Evolutionary conservation across 2,329 filamentous ascomycete genomes (phyloP).

Genomic region (Fusarium transvaalense): DNA sequence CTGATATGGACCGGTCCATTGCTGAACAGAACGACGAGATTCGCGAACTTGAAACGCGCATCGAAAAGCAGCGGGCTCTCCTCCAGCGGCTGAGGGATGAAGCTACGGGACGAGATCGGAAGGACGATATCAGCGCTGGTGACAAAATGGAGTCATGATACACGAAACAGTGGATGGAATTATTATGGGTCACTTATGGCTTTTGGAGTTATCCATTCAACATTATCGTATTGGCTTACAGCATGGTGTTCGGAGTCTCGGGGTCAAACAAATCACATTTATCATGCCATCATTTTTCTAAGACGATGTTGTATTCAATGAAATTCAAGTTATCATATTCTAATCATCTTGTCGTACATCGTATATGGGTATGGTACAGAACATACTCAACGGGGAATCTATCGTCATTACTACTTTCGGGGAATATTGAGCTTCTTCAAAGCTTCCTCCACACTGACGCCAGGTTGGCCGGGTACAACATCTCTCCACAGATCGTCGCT

Average conservation of each 20-base stretch:
- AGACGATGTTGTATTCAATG: too few species aligned
- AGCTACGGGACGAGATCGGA: slow-evolving; percentile 54
- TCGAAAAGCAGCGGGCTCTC: slow-evolving; percentile 71
- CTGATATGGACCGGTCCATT: slow-evolving; percentile 75
- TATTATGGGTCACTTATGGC: slow-evolving; percentile 15
- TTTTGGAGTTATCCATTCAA: neutral
- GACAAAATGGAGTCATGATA: slow-evolving; percentile 60
- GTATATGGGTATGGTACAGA: slow-evolving; percentile 4
- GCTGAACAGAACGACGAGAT: slow-evolving; percentile 81
- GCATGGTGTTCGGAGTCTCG: slow-evolving; percentile 34
- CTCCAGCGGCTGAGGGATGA: slow-evolving; percentile 65
- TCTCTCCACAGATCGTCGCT: slow-evolving; percentile 75
- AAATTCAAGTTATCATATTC: slow-evolving; percentile 8
- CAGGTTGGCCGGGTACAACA: slow-evolving; percentile 73
- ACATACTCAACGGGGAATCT: neutral
- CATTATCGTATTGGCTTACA: slow-evolving; percentile 5
- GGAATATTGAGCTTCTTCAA: slow-evolving; percentile 65
- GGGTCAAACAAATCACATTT: slow-evolving; percentile 12
- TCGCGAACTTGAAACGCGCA: slow-evolving; percentile 71
- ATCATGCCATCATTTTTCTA: slow-evolving; percentile 3
- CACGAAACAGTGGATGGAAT: neutral
- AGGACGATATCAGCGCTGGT: slow-evolving; percentile 45
- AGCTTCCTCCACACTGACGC: slow-evolving; percentile 73
- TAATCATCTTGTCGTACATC: slow-evolving; percentile 13
- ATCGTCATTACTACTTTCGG: slow-evolving; percentile 20